These are phyloP conservation scores for Vigna mungo DNA, from an alignment of 306 rosid genomes.

Conservation along the genomic window DNA sequence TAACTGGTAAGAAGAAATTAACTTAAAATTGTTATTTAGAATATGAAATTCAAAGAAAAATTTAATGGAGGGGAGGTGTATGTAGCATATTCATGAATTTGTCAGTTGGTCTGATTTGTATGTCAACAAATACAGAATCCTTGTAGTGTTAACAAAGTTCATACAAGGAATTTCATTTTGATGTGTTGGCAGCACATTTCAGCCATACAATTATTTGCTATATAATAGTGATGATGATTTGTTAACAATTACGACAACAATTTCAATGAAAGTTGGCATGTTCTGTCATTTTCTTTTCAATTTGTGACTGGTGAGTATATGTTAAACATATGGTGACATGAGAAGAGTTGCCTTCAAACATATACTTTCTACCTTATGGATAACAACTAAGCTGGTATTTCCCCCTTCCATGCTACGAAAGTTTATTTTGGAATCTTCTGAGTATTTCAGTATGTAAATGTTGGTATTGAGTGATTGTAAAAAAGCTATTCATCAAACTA, in stretches of 20 bases:
- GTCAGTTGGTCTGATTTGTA: constrained; percentile 10
- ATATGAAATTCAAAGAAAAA: constrained; percentile 21
- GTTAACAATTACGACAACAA: neutral
- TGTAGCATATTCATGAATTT: neutral
- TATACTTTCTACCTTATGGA: constrained; percentile 22
- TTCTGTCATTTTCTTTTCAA: neutral
- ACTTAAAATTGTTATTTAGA: neutral
- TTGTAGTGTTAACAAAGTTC: constrained; percentile 11
- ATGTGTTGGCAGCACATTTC: constrained; percentile 13
- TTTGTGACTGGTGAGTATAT: constrained; percentile 1
- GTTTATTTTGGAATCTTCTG: constrained; percentile 19
- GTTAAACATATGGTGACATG: constrained; percentile 2
- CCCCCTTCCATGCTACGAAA: constrained; percentile 13
- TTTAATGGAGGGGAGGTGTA: neutral
- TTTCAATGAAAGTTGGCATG: neutral
- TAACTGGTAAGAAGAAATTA: constrained; percentile 8
- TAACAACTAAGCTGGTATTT: neutral
- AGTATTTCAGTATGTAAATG: constrained; percentile 20
- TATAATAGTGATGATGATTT: neutral
- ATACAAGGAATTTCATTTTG: constrained; percentile 19
- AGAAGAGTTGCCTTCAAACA: neutral
- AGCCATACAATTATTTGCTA: neutral
- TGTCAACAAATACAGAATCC: constrained; percentile 11
- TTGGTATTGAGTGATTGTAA: constrained; percentile 14
- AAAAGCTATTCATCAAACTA: constrained; percentile 15